Base-by-base conservation (phyloP, 169 alveolate genomes). In the Plasmodium malariae region DNA sequence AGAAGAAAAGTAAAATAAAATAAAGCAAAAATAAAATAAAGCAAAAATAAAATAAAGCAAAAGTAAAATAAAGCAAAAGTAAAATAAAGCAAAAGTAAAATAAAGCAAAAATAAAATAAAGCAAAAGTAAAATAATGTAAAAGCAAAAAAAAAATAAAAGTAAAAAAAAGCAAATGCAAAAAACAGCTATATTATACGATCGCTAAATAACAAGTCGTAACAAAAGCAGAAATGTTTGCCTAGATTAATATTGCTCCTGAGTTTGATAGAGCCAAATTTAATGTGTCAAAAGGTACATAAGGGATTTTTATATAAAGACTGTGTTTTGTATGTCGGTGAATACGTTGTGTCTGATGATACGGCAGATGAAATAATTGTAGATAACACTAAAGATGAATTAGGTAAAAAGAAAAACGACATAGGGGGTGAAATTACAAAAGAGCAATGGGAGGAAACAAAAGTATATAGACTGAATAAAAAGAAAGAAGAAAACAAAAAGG, bases 291-390 rank as follows among this genome's bases (percentile, higher is more conserved):
- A 51, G 51, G 60, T 60, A 21, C 9, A 28, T 26, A 59, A n/a
- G 19, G 88, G 88, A 7, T 30, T 63, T 40, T 74, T 74, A 17
- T 74, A 74, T 51, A 26, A 26, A 49, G 60, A 74, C 43, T 74
- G 74, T 34, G 26, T 49, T 48, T 65, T 74, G 51, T 74, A 74
- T 65, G 74, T 74, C 14, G 88, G 88, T 2, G 88, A 74, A 34
- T 74, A 74, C 30, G 11, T 74, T 32, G 49, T 74, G 17, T 14
- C 26, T 1, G 74, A 60, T 12, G 51, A 74, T 14, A 48, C 9
- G 36, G 26, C 30, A 7, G 43, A 74, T 17, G 88, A 48, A 19
- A 19, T 19, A 28, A 11, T 43, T 5, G 17, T 65, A n/a, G 51
- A 19, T 19, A 37, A 6, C 19, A 70, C n/a, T 28, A 57, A 30